Evolutionary conservation across 2,329 filamentous ascomycete genomes (phyloP), one percentile per base, ranked within the genome.

Genomic region (Metarhizium anisopliae): DNA sequence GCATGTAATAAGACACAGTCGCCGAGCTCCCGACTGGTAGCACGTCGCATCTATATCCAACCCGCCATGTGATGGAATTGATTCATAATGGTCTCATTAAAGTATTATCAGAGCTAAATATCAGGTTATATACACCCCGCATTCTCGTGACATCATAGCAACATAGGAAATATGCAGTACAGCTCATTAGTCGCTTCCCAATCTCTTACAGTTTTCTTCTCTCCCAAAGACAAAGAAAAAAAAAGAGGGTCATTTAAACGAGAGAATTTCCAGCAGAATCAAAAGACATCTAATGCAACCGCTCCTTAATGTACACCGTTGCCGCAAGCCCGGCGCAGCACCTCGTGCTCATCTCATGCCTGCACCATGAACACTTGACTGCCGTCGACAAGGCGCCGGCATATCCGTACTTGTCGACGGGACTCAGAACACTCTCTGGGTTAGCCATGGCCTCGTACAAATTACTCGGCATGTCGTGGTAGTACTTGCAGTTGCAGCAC

Each of bases 321-420:
- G 86, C 82, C 11, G 83, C 81, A 70, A 86, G 86, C 7, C 85
- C 86, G 11, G 84, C 78, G 66, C 86, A 90, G 69, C 86, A 90
- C 56, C 71, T 73, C 14, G 79, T 85, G 60, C 76, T 84, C 85
- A 90, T 89, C 52, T 80, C 79, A 70, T 90, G 86, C 47, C 75
- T 74, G 66, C 86, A 90, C 86, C 86, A 89, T 8, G 85, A 85
- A 66, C 86, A 89, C 60, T 79, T 81, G 30, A 87, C 81, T 64
- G 78, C 81, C 60, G 83, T 84, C 8, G 77, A 82, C 49, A 85
- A 76, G 6, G 78, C 72, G 1, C 81, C 81, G 47, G 76, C 76
- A 47, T 83, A 80, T 0, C 80, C 80, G 6, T 77, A 68, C 35
- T 70, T 68, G 55, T 74, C 73, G 51, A 80, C 77, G 54, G 63